These are phyloP conservation scores for Leucogyrophana mollusca DNA, from an alignment of 768 basidiomycete genomes.

Conservation along the genomic window DNA sequence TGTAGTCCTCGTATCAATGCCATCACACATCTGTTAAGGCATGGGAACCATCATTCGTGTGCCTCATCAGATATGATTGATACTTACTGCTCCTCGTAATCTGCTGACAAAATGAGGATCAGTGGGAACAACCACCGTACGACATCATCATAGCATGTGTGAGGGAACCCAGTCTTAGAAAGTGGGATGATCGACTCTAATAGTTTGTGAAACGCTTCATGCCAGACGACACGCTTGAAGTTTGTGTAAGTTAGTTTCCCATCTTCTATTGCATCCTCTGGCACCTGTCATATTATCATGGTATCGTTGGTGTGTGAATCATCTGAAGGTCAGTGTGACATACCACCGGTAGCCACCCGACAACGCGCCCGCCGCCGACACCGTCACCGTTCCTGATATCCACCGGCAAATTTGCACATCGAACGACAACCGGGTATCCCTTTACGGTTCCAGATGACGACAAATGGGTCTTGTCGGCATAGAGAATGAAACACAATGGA, in stretches of 20 bases:
- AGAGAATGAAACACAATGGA: slow-evolving; percentile 33
- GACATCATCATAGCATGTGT: slow-evolving; percentile 28
- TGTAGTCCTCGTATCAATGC: slow-evolving; percentile 29
- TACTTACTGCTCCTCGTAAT: slow-evolving; percentile 46
- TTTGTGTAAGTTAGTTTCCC: slow-evolving; percentile 25
- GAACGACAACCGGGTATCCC: slow-evolving; percentile 35
- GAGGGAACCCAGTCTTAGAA: slow-evolving; percentile 19
- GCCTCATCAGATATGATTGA: slow-evolving; percentile 25
- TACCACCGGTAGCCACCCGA: slow-evolving; percentile 41
- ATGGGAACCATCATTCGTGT: no score
- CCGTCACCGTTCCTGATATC: slow-evolving; percentile 32
- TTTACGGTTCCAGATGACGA: slow-evolving; percentile 37
- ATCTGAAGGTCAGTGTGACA: slow-evolving; percentile 23
- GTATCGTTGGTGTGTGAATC: no score
- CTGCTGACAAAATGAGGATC: slow-evolving; percentile 36
- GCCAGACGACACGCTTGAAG: slow-evolving; percentile 36
- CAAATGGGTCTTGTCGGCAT: slow-evolving; percentile 39
- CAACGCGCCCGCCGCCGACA: slow-evolving; percentile 31
- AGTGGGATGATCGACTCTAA: slow-evolving; percentile 20
- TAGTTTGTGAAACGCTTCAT: slow-evolving; percentile 27
- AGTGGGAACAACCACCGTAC: slow-evolving; percentile 29
- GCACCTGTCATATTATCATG: no score
- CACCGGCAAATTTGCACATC: slow-evolving; percentile 31
- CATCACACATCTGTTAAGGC: slow-evolving; percentile 31
- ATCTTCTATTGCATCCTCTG: slow-evolving; percentile 22